These are phyloP conservation scores for Chaetomium sp. DNA, from an alignment of 2,329 filamentous ascomycete genomes.

Conservation along the genomic window DNA sequence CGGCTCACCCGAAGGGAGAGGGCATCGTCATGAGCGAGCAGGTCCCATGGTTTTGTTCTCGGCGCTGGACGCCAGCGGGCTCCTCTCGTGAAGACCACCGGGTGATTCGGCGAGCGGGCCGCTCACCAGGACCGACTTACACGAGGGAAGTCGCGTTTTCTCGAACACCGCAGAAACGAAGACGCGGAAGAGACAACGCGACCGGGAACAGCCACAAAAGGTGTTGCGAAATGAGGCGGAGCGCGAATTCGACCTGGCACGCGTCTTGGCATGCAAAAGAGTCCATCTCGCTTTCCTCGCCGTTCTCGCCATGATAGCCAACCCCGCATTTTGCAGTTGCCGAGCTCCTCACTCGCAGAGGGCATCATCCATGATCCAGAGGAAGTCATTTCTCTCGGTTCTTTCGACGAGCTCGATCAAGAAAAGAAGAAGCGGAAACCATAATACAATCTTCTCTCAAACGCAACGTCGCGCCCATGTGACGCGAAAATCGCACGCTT, in stretches of 20 bases:
- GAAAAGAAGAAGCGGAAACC: not conserved
- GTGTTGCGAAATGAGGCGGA: not conserved
- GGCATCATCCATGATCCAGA: no score
- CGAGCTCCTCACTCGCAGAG: not conserved
- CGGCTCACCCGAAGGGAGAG: conserved; percentile 6
- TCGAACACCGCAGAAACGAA: not conserved
- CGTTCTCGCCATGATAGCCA: not conserved
- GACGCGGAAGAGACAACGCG: conserved; percentile 4
- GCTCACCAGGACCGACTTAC: no score
- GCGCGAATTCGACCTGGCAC: not conserved
- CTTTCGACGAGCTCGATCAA: not conserved
- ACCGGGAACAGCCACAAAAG: not conserved
- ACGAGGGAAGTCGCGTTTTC: no score
- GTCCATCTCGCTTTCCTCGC: not conserved
- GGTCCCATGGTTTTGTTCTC: no score
- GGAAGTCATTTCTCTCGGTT: no score
- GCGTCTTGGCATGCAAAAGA: not conserved
- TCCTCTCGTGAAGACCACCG: no score
- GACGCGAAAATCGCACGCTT: conserved; percentile 21
- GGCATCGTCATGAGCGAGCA: no score
- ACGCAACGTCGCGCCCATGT: conserved; percentile 27
- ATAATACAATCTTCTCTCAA: not conserved
- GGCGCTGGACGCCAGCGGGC: no score
- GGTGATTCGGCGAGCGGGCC: no score
- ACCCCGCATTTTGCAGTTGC: no score